phyloP scores from a whole-genome alignment of 495 filamentous ascomycete species.

The Penicillium salamii region DNA sequence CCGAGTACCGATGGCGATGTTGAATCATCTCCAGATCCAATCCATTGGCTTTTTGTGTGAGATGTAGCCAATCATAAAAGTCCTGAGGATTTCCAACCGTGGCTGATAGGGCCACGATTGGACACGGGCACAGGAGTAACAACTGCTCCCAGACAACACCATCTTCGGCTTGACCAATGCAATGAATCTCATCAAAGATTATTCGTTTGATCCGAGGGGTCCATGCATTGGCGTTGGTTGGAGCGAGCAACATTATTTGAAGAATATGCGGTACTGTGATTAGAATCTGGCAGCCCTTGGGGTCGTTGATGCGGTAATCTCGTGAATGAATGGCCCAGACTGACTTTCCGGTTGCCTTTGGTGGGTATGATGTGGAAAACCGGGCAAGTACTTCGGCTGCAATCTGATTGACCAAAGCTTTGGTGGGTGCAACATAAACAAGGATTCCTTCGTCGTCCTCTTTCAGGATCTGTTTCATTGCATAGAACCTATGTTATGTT shows the following conservation, averaged over 20 bases:
- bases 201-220: slow-evolving; percentile 64
- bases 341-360: slow-evolving; percentile 52
- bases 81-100: slow-evolving; percentile 74
- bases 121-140: slow-evolving; percentile 68
- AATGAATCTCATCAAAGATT: slow-evolving; percentile 85
- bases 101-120: slow-evolving; percentile 76
- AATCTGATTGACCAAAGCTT: slow-evolving; percentile 81
- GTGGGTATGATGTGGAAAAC: slow-evolving; percentile 60
- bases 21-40: slow-evolving; percentile 61
- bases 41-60: slow-evolving; percentile 55
- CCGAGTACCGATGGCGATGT: slow-evolving; percentile 66
- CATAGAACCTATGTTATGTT: slow-evolving; percentile 59
- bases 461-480: slow-evolving; percentile 71
- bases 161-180: slow-evolving; percentile 73
- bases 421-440: slow-evolving; percentile 79
- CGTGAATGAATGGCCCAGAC: slow-evolving; percentile 80
- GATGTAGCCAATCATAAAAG: slow-evolving; percentile 64
- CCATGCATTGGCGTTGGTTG: slow-evolving; percentile 66
- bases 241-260: slow-evolving; percentile 73
- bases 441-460: slow-evolving; percentile 63
- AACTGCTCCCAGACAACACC: slow-evolving; percentile 81
- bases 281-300: slow-evolving; percentile 67
- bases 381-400: slow-evolving; percentile 68
- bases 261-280: slow-evolving; percentile 77
- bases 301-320: slow-evolving; percentile 69